Conservation (phyloP, 169 alveolate species). For the Blepharisma undulans region DNA sequence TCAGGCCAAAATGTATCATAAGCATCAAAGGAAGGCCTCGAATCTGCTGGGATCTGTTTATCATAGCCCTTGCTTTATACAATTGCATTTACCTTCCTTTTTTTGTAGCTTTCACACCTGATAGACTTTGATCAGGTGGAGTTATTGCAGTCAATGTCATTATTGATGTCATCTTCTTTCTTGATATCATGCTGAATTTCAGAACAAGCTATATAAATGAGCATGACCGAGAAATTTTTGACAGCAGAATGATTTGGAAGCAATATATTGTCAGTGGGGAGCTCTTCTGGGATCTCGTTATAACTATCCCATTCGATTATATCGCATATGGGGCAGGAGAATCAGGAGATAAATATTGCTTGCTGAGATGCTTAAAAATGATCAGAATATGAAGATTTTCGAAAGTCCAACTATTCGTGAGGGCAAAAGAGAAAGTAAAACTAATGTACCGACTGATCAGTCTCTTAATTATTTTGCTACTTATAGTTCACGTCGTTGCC, state of each 20-base stretch:
- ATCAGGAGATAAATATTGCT: background rate
- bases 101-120: background rate
- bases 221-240: constrained; percentile 25
- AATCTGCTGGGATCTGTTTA: background rate
- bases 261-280: constrained; percentile 13
- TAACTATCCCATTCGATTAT: constrained; percentile 45
- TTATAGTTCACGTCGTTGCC: constrained; percentile 19
- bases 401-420: background rate
- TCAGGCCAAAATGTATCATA: background rate
- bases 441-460: background rate
- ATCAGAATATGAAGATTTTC: constrained; percentile 17
- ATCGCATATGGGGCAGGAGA: background rate
- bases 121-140: background rate
- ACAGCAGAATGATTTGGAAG: background rate
- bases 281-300: constrained; percentile 47
- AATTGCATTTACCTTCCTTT: background rate
- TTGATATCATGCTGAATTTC: constrained; percentile 44
- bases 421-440: background rate
- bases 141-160: background rate
- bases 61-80: background rate
- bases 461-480: background rate
- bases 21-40: background rate
- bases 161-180: constrained; percentile 42
- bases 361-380: constrained; percentile 7
- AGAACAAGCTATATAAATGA: constrained; percentile 46